A percentile compares a stretch with the other conserved stretches of the same genome.
These are phyloP conservation scores for Pleurotus cornucopiae DNA, from an alignment of 768 basidiomycete species.

Conservation along the genomic window DNA sequence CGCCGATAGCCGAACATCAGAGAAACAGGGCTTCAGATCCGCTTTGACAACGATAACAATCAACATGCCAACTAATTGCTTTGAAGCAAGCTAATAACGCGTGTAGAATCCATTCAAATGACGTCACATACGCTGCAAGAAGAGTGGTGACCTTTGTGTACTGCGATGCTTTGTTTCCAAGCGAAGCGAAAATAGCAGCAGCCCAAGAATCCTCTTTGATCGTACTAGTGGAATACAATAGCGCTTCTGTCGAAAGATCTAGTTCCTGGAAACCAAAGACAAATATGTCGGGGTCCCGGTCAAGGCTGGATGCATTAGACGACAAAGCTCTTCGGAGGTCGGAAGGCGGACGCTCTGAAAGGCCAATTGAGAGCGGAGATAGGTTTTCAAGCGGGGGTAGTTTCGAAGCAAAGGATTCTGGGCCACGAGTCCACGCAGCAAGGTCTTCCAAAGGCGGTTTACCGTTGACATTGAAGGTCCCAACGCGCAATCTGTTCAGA, in stretches of 20 bases:
- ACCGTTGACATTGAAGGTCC: conserved; percentile 86
- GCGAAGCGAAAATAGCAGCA: conserved; percentile 56
- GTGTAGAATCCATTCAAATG: neutral
- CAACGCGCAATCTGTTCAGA: conserved; percentile 52
- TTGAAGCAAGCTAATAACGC: conserved; percentile 54
- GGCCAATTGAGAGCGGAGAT: conserved; percentile 33
- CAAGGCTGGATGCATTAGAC: conserved; percentile 7
- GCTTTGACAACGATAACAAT: conserved; percentile 65
- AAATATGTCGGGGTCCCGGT: conserved; percentile 58
- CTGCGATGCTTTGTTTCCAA: conserved; percentile 59
- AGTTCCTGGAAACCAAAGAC: conserved; percentile 81
- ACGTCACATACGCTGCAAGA: neutral
- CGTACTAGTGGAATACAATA: conserved; percentile 65
- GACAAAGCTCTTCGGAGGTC: neutral
- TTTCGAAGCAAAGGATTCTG: neutral
- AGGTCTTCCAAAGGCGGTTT: conserved; percentile 71
- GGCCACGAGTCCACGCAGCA: conserved; percentile 54
- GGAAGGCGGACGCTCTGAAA: conserved; percentile 4
- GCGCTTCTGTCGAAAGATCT: conserved; percentile 73
- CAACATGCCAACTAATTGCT: conserved; percentile 84
- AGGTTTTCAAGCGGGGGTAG: conserved; percentile 29
- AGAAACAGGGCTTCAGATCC: conserved; percentile 42
- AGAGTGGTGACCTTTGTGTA: conserved; percentile 59
- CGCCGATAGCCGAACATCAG: conserved; percentile 43
- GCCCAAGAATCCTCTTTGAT: conserved; percentile 70